phyloP scores from a whole-genome alignment of 495 filamentous ascomycete genomes.

The Filosporella fistucella region DNA sequence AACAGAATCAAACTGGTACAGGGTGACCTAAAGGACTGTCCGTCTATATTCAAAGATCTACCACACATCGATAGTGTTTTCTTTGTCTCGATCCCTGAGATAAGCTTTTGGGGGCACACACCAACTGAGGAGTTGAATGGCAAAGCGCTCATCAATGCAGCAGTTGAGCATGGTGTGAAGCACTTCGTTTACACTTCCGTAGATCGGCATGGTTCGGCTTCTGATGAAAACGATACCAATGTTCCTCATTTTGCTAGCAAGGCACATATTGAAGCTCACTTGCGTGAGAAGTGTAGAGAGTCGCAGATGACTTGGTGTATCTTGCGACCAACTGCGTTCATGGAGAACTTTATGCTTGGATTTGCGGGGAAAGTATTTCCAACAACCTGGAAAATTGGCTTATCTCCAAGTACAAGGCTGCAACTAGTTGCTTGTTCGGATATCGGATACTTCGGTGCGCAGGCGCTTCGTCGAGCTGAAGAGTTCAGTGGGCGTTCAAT shows the following conservation, averaged over 20 bases:
- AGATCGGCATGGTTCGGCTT: slow-evolving; percentile 60
- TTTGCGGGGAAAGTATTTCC: slow-evolving; percentile 58
- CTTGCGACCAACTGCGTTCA: slow-evolving; percentile 59
- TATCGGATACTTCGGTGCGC: slow-evolving; percentile 60
- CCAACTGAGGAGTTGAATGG: slow-evolving; percentile 45
- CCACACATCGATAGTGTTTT: slow-evolving; percentile 36
- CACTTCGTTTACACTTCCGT: slow-evolving; percentile 67
- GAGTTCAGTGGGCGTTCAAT: slow-evolving; percentile 33
- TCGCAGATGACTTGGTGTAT: slow-evolving; percentile 54
- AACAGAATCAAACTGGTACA: slow-evolving; percentile 15
- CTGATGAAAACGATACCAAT: slow-evolving; percentile 48
- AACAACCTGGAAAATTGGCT: slow-evolving; percentile 28
- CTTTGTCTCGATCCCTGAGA: slow-evolving; percentile 37
- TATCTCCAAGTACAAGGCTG: slow-evolving; percentile 30
- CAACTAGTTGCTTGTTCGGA: slow-evolving; percentile 54
- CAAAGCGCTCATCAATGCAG: slow-evolving; percentile 55
- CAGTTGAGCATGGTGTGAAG: slow-evolving; percentile 49
- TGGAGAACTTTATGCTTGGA: slow-evolving; percentile 56
- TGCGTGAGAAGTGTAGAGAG: slow-evolving; percentile 23
- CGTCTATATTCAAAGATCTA: slow-evolving; percentile 35
- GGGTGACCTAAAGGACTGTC: slow-evolving; percentile 25
- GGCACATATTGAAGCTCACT: slow-evolving; percentile 57
- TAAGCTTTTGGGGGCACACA: slow-evolving; percentile 33
- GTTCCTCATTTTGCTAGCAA: slow-evolving; percentile 67
- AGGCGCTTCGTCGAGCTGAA: slow-evolving; percentile 42